A percentile compares a stretch with the other conserved stretches of the same genome.
Conservation (phyloP, 2,329 filamentous ascomycete genomes). For the Xylaria arbuscula region DNA sequence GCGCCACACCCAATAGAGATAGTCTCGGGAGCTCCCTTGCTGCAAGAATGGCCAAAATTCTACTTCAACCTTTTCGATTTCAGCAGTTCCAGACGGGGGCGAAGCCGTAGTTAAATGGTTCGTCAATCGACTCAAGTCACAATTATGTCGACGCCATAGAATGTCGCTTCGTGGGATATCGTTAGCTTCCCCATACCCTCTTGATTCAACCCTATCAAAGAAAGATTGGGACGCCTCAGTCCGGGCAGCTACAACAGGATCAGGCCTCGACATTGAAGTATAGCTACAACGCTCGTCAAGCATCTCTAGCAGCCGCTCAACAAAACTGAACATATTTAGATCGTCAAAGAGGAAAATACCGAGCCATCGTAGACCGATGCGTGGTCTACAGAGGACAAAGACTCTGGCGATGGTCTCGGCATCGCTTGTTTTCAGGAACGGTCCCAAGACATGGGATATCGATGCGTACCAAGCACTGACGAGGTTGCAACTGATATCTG, state of each 20-base stretch:
- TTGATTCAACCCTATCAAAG: neutral
- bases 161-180: conserved; percentile 12
- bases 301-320: conserved; percentile 13
- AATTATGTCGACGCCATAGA: conserved; percentile 10
- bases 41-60: no score
- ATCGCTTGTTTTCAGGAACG: neutral
- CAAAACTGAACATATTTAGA: conserved; percentile 9
- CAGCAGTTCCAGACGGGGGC: no score
- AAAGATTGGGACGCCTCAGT: conserved; percentile 1
- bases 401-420: neutral
- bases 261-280: conserved; percentile 5
- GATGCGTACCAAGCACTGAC: conserved; percentile 10
- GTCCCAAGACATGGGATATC: conserved; percentile 1
- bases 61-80: no score
- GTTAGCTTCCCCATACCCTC: conserved; percentile 1
- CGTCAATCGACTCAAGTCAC: conserved; percentile 5
- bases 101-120: no score
- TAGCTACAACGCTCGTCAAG: conserved; percentile 16
- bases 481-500: conserved; percentile 14
- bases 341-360: conserved; percentile 12
- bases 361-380: neutral
- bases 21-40: no score
- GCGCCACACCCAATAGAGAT: no score
- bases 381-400: neutral
- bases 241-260: conserved; percentile 12